Evolutionary conservation across 495 filamentous ascomycete genomes (phyloP).

Genomic region (Penicillium bovifimosum): DNA sequence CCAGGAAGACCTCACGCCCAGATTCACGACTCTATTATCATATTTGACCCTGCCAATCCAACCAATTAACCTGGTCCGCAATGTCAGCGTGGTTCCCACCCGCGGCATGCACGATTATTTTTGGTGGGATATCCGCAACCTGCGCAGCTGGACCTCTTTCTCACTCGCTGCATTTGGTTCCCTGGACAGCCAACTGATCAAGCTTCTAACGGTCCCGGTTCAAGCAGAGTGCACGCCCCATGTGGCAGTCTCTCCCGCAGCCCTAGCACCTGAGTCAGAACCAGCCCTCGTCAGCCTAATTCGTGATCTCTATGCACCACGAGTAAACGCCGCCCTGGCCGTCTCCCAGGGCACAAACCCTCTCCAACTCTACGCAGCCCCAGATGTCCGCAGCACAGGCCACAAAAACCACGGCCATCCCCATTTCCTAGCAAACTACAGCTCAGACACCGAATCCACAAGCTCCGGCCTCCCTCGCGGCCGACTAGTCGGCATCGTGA

Average conservation of each 20-base stretch:
- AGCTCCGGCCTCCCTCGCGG: slow-evolving; percentile 67
- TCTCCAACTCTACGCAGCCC: slow-evolving; percentile 51
- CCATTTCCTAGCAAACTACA: slow-evolving; percentile 64
- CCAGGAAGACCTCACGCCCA: slow-evolving; percentile 28
- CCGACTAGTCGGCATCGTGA: slow-evolving; percentile 80
- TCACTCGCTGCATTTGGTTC: slow-evolving; percentile 63
- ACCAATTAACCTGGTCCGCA: slow-evolving; percentile 73
- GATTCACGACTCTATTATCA: slow-evolving; percentile 64
- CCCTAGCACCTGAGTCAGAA: slow-evolving; percentile 68
- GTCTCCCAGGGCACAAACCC: slow-evolving; percentile 60
- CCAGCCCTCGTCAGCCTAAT: slow-evolving; percentile 63
- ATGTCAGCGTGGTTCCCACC: slow-evolving; percentile 62
- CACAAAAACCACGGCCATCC: slow-evolving; percentile 50
- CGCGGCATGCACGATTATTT: slow-evolving; percentile 73
- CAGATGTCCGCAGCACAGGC: slow-evolving; percentile 46
- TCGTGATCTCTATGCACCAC: slow-evolving; percentile 63
- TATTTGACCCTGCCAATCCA: slow-evolving; percentile 79
- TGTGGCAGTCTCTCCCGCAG: slow-evolving; percentile 45
- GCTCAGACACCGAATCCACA: slow-evolving; percentile 65
- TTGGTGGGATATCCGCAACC: slow-evolving; percentile 91
- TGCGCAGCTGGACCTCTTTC: slow-evolving; percentile 77
- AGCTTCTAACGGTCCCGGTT: slow-evolving; percentile 68
- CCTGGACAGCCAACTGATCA: slow-evolving; percentile 60
- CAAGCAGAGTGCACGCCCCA: slow-evolving; percentile 57
- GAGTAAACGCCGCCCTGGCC: slow-evolving; percentile 70